phyloP scores from a whole-genome alignment of 441 rosid species.

The Melastoma candidum region DNA sequence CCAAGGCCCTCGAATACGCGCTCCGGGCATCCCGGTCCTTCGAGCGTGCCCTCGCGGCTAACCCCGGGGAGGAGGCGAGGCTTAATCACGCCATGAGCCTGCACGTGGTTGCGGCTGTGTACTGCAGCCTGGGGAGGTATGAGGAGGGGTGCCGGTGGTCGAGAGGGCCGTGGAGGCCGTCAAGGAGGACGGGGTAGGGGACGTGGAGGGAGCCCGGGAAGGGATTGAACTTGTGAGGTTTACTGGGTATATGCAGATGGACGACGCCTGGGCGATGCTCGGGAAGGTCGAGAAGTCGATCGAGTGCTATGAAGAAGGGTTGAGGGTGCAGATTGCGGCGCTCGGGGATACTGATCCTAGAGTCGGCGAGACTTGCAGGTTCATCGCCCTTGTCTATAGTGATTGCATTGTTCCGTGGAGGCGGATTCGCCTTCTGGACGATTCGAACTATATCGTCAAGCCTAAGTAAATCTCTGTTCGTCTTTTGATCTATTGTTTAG shows the following conservation, averaged over 20 bases:
- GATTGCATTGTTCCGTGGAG: background rate
- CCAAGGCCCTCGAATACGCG: conserved; percentile 9
- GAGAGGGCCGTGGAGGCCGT: conserved; percentile 38
- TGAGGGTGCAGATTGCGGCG: conserved; percentile 39
- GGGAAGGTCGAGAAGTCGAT: conserved; percentile 47
- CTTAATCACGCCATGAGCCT: conserved; percentile 26
- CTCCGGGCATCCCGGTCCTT: conserved; percentile 1
- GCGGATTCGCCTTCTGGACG: background rate
- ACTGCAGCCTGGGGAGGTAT: conserved; percentile 40
- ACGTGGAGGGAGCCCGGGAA: conserved; percentile 21
- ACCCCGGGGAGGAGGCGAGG: conserved; percentile 19
- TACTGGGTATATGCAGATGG: conserved; percentile 48
- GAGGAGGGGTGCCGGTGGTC: conserved; percentile 41
- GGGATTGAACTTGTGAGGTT: conserved; percentile 41
- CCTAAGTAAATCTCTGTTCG: no score
- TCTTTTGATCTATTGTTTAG: no score
- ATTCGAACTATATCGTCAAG: no score
- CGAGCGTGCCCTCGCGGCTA: conserved; percentile 1
- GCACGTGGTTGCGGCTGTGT: conserved; percentile 44
- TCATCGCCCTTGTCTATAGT: background rate
- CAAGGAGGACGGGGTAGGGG: conserved; percentile 21
- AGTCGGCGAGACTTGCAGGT: conserved; percentile 50
- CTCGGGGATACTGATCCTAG: conserved; percentile 40
- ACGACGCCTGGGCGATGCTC: conserved; percentile 44
- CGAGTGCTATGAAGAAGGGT: conserved; percentile 35